phyloP scores from a whole-genome alignment of 1,284 basidiomycete genomes.

The Coniferiporia weirii region DNA sequence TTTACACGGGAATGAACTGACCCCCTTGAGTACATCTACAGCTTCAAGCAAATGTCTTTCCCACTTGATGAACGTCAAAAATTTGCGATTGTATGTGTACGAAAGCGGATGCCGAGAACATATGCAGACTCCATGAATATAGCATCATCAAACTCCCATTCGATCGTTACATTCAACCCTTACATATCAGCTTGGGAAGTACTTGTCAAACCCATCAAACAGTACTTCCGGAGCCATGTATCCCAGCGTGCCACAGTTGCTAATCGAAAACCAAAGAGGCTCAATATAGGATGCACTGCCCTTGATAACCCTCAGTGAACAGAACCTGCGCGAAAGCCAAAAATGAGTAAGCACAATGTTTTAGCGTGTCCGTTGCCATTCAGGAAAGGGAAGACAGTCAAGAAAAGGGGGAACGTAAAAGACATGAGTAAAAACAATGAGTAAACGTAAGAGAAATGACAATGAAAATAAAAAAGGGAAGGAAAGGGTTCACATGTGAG shows the following conservation, averaged over 20 bases:
- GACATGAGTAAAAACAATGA: no score
- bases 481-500: no score
- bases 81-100: no score
- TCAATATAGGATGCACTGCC: background rate
- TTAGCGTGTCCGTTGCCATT: no score
- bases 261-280: slow-evolving; percentile 41
- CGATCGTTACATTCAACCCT: no score
- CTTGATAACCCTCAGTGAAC: slow-evolving; percentile 37
- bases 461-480: no score
- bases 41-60: slow-evolving; percentile 79
- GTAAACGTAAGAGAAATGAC: no score
- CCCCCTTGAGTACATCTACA: slow-evolving; percentile 73
- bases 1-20: no score
- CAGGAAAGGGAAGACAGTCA: no score
- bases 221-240: slow-evolving; percentile 67
- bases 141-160: slow-evolving; percentile 80
- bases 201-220: slow-evolving; percentile 58
- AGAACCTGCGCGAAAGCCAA: slow-evolving; percentile 25
- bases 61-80: slow-evolving; percentile 43
- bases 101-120: no score
- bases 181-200: slow-evolving; percentile 65
- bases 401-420: no score
- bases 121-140: slow-evolving; percentile 81
- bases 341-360: slow-evolving; percentile 64
- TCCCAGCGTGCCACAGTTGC: slow-evolving; percentile 54